These are phyloP conservation scores for Ambispora gerdemannii DNA, from an alignment of 192 early-diverging fungal species.

Conservation along the genomic window DNA sequence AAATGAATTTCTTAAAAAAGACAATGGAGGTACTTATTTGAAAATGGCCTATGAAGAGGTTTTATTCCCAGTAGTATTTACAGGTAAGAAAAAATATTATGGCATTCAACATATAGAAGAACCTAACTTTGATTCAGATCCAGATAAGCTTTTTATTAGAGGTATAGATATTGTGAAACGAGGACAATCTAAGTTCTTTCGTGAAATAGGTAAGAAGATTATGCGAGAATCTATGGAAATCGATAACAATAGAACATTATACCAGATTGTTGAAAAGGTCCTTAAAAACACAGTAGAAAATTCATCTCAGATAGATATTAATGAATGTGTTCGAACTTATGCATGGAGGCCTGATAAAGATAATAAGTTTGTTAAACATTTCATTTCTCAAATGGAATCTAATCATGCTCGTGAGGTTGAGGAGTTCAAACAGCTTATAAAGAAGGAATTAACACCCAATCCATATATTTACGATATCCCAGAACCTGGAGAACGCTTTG, in stretches of 20 bases:
- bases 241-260: neutral
- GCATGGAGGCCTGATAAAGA: slow-evolving; percentile 10
- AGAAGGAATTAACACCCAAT: neutral
- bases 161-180: slow-evolving; percentile 21
- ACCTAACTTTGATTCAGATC: neutral
- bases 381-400: neutral
- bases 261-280: slow-evolving; percentile 10
- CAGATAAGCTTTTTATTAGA: slow-evolving; percentile 18
- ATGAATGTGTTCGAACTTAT: neutral
- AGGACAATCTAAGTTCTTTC: slow-evolving; percentile 1
- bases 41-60: slow-evolving; percentile 20
- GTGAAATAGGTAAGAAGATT: neutral
- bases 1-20: slow-evolving; percentile 12
- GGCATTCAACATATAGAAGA: neutral
- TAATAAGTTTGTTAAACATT: too few species aligned
- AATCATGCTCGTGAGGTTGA: neutral
- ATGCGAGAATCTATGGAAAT: neutral
- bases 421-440: slow-evolving; percentile 15
- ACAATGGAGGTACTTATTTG: slow-evolving; percentile 10
- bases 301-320: neutral
- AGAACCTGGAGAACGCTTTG: slow-evolving; percentile 1
- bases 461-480: slow-evolving; percentile 11
- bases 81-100: slow-evolving; percentile 15
- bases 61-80: slow-evolving; percentile 22
- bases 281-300: neutral